Percentiles rank a stretch among this genome's conserved stretches.
These are phyloP conservation scores for Barbarea vulgaris DNA, from an alignment of 345 rosid genomes.

Conservation along the genomic window DNA sequence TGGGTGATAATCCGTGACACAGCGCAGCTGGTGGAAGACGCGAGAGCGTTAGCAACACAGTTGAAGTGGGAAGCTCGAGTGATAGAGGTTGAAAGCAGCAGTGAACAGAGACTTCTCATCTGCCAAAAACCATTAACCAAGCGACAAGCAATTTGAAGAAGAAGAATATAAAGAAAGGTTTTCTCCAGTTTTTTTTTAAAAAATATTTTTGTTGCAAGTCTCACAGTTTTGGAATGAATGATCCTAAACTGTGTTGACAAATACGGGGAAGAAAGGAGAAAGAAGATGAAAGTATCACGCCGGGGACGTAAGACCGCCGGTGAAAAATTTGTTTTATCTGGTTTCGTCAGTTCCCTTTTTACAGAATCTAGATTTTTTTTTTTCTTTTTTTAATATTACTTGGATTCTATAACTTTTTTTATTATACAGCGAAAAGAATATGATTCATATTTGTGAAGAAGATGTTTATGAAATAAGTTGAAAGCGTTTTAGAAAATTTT, in stretches of 20 bases:
- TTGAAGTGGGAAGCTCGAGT: conserved; percentile 98
- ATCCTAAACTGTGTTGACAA: conserved; percentile 49
- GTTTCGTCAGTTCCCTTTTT: conserved; percentile 37
- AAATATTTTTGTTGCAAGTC: conserved; percentile 26
- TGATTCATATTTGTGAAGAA: conserved; percentile 61
- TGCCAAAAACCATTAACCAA: conserved; percentile 92
- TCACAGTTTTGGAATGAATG: conserved; percentile 27
- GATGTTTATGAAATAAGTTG: conserved; percentile 69
- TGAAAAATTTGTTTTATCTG: conserved; percentile 22
- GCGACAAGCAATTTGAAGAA: conserved; percentile 56
- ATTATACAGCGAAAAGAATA: conserved; percentile 37
- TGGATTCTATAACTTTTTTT: conserved; percentile 10
- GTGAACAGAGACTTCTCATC: conserved; percentile 86
- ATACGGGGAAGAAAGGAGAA: conserved; percentile 46
- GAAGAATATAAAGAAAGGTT: conserved; percentile 31
- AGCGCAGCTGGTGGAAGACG: conserved; percentile 66
- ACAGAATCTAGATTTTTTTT: conserved; percentile 41
- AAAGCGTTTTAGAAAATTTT: not conserved
- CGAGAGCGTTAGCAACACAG: conserved; percentile 64
- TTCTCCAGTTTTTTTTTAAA: conserved; percentile 18
- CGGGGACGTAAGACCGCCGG: conserved; percentile 48
- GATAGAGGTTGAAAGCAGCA: conserved; percentile 76
- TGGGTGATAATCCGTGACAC: conserved; percentile 93
- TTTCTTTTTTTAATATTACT: conserved; percentile 1
- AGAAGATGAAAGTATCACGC: conserved; percentile 33